Base-by-base conservation (phyloP, 208 protist species). In the Vickermania spadyakhi region DNA sequence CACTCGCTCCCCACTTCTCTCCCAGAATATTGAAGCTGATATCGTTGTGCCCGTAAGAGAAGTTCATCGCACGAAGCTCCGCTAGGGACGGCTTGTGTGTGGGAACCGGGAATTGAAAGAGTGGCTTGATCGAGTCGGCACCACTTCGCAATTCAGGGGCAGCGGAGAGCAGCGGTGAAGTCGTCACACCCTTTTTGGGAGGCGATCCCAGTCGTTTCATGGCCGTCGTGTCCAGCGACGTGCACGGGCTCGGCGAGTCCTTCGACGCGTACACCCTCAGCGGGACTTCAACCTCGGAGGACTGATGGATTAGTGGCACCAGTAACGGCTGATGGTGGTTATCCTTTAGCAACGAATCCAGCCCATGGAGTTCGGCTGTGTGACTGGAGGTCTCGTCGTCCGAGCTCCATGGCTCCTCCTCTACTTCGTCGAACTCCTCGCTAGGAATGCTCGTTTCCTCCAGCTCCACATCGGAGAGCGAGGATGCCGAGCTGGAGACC, bases 401-500 rank as follows among this genome's bases (percentile, higher is more conserved):
- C 36, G 7, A 7, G 36, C 36, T 45, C 36, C 84, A 81, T n/a
- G 73, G 73, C 22, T 98, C 81, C 2, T 84, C 73, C 28, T 91
- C 79, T 7, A 76, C 67, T 3, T 78, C 73, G 22, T 63, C 70
- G 3, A 25, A 50, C 57, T 66, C 72, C 54, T 67, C 62, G 53
- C 28, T 68, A 18, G 36, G 18, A 18, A 45, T 7, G 36, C 36
- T 45, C 11, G 36, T n/a, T 7, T 45, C 36, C 11, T 45, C 36
- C 11, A 45, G 36, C 11, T 45, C 11, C 7, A n/a, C 36, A 18
- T 45, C 36, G 7, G 7, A 7, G 18, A n/a, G 11, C 7, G 11
- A n/a, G 11, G 18, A 18, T 18, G 7, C 36, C 18, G 36, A 18
- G 36, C 36, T 18, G 18, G 36, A 18, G n/a, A n/a, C n/a, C 36